Conservation (phyloP, 805 yeast species). For the Yarrowia sp. region DNA sequence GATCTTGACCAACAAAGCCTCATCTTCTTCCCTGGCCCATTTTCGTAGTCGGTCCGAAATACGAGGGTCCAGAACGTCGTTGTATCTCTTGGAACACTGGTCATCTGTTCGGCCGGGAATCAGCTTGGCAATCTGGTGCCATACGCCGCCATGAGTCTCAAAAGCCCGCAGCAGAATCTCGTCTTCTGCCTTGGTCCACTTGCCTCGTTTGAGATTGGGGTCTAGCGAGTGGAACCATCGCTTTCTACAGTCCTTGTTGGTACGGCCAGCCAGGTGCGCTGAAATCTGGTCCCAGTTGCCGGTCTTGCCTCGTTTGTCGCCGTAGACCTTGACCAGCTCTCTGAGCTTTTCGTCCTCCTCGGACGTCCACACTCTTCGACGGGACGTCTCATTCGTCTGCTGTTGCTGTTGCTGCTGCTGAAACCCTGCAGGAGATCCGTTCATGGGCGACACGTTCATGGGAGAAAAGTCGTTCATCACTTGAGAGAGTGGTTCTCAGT, state of each 20-base stretch:
- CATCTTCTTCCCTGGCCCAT: slow-evolving; percentile 79
- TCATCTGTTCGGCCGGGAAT: slow-evolving; percentile 88
- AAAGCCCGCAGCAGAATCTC: slow-evolving; percentile 59
- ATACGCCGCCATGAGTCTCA: slow-evolving; percentile 66
- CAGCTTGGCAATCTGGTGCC: slow-evolving; percentile 77
- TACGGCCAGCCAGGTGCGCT: slow-evolving; percentile 44
- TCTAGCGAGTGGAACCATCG: slow-evolving; percentile 85
- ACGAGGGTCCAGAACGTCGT: slow-evolving; percentile 80
- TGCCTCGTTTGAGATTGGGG: slow-evolving; percentile 76
- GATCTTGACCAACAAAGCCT: slow-evolving; percentile 62
- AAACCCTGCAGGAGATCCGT: background rate
- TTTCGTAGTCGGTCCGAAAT: slow-evolving; percentile 72
- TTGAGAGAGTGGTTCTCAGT: background rate
- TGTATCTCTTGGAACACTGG: slow-evolving; percentile 88
- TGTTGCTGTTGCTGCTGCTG: slow-evolving; percentile 1
- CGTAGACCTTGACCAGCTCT: slow-evolving; percentile 40
- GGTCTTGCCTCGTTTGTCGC: slow-evolving; percentile 48
- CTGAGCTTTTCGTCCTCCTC: slow-evolving; percentile 65
- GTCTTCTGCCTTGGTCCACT: slow-evolving; percentile 85
- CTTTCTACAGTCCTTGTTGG: slow-evolving; percentile 79
- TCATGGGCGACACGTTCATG: slow-evolving; percentile 21
- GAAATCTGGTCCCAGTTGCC: slow-evolving; percentile 43
- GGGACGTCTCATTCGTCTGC: slow-evolving; percentile 7
- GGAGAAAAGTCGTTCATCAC: slow-evolving; percentile 22
- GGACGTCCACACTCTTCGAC: slow-evolving; percentile 54